Percentiles rank a stretch among this genome's conserved stretches.
phyloP scores from a whole-genome alignment of 1,284 basidiomycete species.

The Papiliotrema laurentii region DNA sequence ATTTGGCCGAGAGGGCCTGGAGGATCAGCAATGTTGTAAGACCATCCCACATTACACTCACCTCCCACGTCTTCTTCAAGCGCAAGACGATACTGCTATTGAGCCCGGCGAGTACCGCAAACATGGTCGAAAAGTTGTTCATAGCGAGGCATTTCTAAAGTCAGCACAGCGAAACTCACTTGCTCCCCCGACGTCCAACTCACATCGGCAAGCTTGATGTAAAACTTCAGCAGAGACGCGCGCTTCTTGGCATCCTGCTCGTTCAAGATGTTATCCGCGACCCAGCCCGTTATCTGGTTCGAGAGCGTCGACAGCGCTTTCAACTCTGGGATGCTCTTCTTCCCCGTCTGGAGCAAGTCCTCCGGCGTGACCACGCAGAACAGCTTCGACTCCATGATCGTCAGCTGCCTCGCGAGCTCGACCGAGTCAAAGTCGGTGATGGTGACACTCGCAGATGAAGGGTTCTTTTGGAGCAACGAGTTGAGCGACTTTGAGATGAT shows the following conservation, averaged over 20 bases:
- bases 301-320: conserved; percentile 85
- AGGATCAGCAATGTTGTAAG: conserved; percentile 6
- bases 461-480: conserved; percentile 43
- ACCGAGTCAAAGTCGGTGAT: conserved; percentile 90
- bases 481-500: conserved; percentile 79
- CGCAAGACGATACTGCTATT: conserved; percentile 92
- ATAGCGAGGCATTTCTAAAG: conserved; percentile 75
- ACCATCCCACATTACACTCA: conserved; percentile 51
- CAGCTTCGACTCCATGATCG: conserved; percentile 82
- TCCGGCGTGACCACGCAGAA: conserved; percentile 86
- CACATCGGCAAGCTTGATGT: conserved; percentile 90
- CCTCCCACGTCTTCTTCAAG: conserved; percentile 88
- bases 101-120: conserved; percentile 89
- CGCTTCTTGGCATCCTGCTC: conserved; percentile 84
- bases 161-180: conserved; percentile 3
- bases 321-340: conserved; percentile 67
- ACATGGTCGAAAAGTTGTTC: conserved; percentile 94
- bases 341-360: conserved; percentile 83
- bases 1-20: conserved; percentile 82
- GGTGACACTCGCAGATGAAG: conserved; percentile 53
- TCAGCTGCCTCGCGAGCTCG: conserved; percentile 90
- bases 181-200: conserved; percentile 43
- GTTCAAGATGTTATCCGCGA: conserved; percentile 79
- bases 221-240: conserved; percentile 77
- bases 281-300: conserved; percentile 94